phyloP scores from a whole-genome alignment of 2,329 filamentous ascomycete species.

The Aspergillus tanneri region DNA sequence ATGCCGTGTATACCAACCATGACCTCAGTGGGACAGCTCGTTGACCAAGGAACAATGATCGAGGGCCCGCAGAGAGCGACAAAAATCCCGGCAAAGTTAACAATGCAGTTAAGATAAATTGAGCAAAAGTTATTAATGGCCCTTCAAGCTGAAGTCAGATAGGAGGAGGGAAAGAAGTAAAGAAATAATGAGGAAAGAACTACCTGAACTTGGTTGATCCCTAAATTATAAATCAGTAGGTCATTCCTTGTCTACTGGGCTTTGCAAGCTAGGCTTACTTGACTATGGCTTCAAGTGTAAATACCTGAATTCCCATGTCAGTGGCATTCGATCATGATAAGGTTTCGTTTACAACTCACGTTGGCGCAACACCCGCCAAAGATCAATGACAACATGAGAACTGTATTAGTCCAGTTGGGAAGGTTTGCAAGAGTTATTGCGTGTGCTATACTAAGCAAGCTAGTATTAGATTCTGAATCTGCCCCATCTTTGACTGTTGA shows the following conservation, averaged over 20 bases:
- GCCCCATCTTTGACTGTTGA: not conserved
- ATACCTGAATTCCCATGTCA: slow-evolving; percentile 61
- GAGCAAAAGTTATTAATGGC: slow-evolving; percentile 82
- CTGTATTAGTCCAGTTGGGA: slow-evolving; percentile 62
- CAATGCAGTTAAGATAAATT: slow-evolving; percentile 78
- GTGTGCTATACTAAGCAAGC: slow-evolving; percentile 22
- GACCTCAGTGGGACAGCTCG: slow-evolving; percentile 79
- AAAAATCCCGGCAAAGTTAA: slow-evolving; percentile 76
- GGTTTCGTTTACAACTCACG: slow-evolving; percentile 53
- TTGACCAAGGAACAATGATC: slow-evolving; percentile 69
- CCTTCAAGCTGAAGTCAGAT: slow-evolving; percentile 49
- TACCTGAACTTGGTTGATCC: slow-evolving; percentile 81
- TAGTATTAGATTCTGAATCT: not conserved
- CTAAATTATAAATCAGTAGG: slow-evolving; percentile 46
- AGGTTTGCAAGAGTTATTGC: slow-evolving; percentile 41
- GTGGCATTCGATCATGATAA: slow-evolving; percentile 16
- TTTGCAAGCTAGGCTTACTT: slow-evolving; percentile 62
- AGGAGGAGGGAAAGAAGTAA: not conserved
- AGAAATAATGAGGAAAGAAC: slow-evolving; percentile 18
- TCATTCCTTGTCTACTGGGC: not conserved
- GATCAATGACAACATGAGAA: slow-evolving; percentile 75
- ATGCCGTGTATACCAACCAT: slow-evolving; percentile 83
- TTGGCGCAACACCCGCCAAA: slow-evolving; percentile 96
- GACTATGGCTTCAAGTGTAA: slow-evolving; percentile 90
- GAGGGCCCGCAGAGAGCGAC: slow-evolving; percentile 58